Conservation (phyloP, 225 moss, liverwort and hornwort species). For the Polytrichum formosum region DNA sequence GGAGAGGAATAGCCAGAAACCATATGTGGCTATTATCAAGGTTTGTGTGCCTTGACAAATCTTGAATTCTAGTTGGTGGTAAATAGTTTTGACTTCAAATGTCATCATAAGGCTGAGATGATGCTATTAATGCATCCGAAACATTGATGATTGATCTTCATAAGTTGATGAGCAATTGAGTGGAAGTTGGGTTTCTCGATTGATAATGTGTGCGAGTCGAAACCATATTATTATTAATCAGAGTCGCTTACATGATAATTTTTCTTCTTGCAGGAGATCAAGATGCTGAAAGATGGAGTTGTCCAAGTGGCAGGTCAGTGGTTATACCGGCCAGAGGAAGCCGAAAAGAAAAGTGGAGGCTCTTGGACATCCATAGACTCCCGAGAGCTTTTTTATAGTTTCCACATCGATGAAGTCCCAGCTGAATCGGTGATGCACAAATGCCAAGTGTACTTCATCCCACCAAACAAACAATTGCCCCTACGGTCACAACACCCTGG, state of each 20-base stretch:
- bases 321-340: slow-evolving; percentile 68
- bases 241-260: too few species aligned
- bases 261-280: slow-evolving; percentile 34
- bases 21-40: slow-evolving; percentile 62
- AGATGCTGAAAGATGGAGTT: slow-evolving; percentile 45
- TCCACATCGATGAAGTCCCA: slow-evolving; percentile 65
- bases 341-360: slow-evolving; percentile 64
- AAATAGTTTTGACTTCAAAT: too few species aligned
- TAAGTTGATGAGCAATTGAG: too few species aligned
- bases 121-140: too few species aligned
- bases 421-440: slow-evolving; percentile 72
- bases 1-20: slow-evolving; percentile 46
- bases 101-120: too few species aligned
- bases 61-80: too few species aligned
- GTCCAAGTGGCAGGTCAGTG: slow-evolving; percentile 59
- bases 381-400: slow-evolving; percentile 66
- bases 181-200: too few species aligned
- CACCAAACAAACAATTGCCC: slow-evolving; percentile 49
- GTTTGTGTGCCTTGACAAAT: slow-evolving; percentile 9
- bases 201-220: too few species aligned
- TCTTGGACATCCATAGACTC: slow-evolving; percentile 45
- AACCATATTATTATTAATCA: too few species aligned
- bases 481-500: slow-evolving; percentile 54
- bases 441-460: slow-evolving; percentile 60
- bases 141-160: too few species aligned